Evolutionary conservation across 2,329 filamentous ascomycete species (phyloP), one percentile per base, ranked within the genome.

Genomic region (Tolypocladium amazonense): DNA sequence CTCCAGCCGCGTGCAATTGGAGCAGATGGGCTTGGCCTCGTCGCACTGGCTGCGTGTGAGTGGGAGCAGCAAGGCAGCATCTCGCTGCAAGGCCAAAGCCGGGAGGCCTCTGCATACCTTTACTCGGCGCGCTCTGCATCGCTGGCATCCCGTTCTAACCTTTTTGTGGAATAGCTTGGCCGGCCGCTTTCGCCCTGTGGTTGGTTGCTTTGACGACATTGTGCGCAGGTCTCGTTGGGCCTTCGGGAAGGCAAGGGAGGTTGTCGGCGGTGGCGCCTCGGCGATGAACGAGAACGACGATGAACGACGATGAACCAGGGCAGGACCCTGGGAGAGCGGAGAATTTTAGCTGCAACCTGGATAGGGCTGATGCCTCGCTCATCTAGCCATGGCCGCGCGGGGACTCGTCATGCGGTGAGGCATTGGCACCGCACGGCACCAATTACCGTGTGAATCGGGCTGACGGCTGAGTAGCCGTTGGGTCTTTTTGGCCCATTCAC

Each of bases 151-250:
- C 1, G 64, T 67, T 25, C 64, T 59, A 14, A 63, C 62, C 59
- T 67, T 67, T 58, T 63, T 67, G 60, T 67, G 66, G 60, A 67
- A 67, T 33, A 67, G 62, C 58, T 67, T 65, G 6, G 64, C 60
- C 9, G 57, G 60, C 23, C 54, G 30, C 70, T 0, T 52, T 8
- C 27, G 47, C 18, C 27, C 47, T 12, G 18, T 9, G 23, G 4
- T 7, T 47, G 23, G 18, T 12, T 52, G 47, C 27, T 11, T 18
- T 18, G 27, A n/a, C 8, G 47, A n/a, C 47, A 35, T 52, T n/a
- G 27, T n/a, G 27, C 47, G 27, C 15, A 33, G 18, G 47, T 25
- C 6, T 30, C 25, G 47, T 30, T 11, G 45, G 7, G 27, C 9
- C 18, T 33, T 20, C 14, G 45, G 8, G 14, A 25, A 18, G 14